Conservation (phyloP, 2,329 filamentous ascomycete genomes). For the Chaetomium sp. region DNA sequence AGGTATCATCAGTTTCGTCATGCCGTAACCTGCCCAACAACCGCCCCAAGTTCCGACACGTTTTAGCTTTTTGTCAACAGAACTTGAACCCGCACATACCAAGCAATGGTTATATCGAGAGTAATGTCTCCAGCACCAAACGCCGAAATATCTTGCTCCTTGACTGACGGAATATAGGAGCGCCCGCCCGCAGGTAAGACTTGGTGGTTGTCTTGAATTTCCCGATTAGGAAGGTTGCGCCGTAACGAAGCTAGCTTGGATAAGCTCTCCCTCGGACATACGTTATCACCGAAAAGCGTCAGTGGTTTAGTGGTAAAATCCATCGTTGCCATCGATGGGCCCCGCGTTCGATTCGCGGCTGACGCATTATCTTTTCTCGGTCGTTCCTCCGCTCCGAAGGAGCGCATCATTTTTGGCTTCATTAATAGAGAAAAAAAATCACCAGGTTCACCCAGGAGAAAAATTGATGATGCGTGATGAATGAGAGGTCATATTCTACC, state of each 20-base stretch:
- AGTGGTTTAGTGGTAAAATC: conserved; percentile 58
- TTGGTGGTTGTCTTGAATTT: not conserved
- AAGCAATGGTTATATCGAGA: too few relatives aligned
- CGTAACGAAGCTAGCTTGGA: not conserved
- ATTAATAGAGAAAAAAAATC: not conserved
- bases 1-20: not conserved
- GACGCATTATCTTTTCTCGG: conserved; percentile 28
- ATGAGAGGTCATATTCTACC: not conserved
- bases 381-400: not conserved
- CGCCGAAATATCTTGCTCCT: not conserved
- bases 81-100: too few relatives aligned
- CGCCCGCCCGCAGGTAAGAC: not conserved
- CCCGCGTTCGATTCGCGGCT: conserved; percentile 37
- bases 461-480: too few relatives aligned
- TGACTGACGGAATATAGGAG: not conserved
- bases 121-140: not conserved
- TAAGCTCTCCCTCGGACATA: not conserved
- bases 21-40: not conserved
- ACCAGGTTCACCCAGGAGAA: not conserved
- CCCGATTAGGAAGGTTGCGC: not conserved
- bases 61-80: too few relatives aligned
- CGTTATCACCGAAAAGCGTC: conserved; percentile 23
- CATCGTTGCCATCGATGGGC: conserved; percentile 57
- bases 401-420: not conserved
- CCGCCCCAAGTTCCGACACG: not conserved